These are phyloP conservation scores for Primulina tabacum DNA, from an alignment of 257 asterid genomes.

Conservation along the genomic window DNA sequence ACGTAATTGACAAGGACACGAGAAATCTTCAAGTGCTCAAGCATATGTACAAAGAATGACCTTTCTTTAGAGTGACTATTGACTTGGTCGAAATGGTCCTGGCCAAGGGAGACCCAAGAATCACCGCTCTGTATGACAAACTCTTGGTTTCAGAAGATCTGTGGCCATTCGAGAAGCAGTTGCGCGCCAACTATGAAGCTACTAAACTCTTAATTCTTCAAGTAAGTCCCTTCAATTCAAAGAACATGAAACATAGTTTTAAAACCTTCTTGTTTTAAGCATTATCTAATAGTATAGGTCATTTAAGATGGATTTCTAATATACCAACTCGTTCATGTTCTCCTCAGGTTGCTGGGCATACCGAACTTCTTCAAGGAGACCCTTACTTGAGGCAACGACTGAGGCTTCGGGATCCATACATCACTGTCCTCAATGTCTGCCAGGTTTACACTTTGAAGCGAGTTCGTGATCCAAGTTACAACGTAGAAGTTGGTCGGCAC, in stretches of 20 bases:
- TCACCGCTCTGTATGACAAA: constrained; percentile 81
- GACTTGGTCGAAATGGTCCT: constrained; percentile 94
- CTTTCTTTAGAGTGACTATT: constrained; percentile 89
- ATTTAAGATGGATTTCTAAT: not conserved
- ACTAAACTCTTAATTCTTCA: constrained; percentile 68
- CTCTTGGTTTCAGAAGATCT: constrained; percentile 64
- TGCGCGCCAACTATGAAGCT: constrained; percentile 56
- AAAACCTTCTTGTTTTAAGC: too few relatives aligned
- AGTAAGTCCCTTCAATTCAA: constrained; percentile 33
- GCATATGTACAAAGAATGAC: constrained; percentile 92
- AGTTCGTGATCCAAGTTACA: constrained; percentile 73
- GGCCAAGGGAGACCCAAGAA: constrained; percentile 88
- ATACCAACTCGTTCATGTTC: not conserved
- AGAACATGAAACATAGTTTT: too few relatives aligned
- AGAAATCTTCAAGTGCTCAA: constrained; percentile 68
- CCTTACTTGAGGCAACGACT: constrained; percentile 97
- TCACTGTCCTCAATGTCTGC: constrained; percentile 69
- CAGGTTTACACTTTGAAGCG: constrained; percentile 80
- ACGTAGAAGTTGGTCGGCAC: constrained; percentile 59
- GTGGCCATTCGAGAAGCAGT: constrained; percentile 63
- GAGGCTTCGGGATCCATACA: constrained; percentile 77
- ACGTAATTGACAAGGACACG: constrained; percentile 50
- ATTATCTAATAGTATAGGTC: too few relatives aligned
- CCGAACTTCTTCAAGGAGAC: constrained; percentile 79
- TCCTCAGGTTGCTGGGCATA: constrained; percentile 81